Conservation (phyloP, 2,329 filamentous ascomycete genomes). For the Botrytis sinoallii region DNA sequence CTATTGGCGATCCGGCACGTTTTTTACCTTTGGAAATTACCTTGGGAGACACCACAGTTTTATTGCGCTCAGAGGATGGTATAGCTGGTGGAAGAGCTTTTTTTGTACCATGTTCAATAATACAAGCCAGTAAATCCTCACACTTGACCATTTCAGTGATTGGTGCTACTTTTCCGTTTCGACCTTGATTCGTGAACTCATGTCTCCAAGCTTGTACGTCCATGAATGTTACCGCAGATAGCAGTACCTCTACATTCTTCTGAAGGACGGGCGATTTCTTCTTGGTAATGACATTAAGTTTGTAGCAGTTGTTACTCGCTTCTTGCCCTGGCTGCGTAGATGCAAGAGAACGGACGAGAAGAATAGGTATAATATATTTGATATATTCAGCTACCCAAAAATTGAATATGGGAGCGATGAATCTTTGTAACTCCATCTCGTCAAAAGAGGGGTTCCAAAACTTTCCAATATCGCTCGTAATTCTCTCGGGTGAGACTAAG, state of each 20-base stretch:
- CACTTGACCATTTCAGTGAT: constrained; percentile 7
- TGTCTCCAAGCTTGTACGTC: background rate
- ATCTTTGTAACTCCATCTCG: background rate
- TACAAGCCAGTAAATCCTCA: constrained; percentile 25
- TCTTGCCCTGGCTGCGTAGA: constrained; percentile 1
- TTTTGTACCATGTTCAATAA: constrained; percentile 22
- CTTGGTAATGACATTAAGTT: background rate
- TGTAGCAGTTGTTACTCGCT: constrained; percentile 5
- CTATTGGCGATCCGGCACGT: background rate
- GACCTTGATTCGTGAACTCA: background rate
- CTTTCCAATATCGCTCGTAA: background rate
- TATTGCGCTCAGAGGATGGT: too few species aligned
- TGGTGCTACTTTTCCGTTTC: background rate
- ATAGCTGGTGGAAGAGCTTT: background rate
- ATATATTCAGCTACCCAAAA: constrained; percentile 9
- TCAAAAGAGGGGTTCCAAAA: background rate
- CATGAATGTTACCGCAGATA: constrained; percentile 2
- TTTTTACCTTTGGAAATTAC: background rate
- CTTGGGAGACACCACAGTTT: background rate
- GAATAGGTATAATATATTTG: background rate
- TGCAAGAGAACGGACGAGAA: constrained; percentile 5
- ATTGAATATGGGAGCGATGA: background rate
- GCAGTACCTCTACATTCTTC: background rate
- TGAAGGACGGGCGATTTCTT: background rate
- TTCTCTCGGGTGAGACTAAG: background rate